These are phyloP conservation scores for Saccharomyces hybrid DNA, from an alignment of 1,139 yeast species.

Conservation along the genomic window DNA sequence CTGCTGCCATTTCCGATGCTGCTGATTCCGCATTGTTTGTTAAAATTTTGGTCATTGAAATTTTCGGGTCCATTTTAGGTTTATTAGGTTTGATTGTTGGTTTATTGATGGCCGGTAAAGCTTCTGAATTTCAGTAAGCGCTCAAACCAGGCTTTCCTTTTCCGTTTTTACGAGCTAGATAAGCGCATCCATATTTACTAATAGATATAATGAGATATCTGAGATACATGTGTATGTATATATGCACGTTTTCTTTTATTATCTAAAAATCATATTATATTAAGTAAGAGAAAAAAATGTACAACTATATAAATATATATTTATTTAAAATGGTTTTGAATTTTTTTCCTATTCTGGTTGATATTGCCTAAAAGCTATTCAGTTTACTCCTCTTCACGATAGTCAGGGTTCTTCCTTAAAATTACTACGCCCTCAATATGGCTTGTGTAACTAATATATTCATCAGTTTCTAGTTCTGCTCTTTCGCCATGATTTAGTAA, in stretches of 20 bases:
- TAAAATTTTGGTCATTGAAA: conserved; percentile 91
- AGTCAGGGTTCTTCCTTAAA: conserved; percentile 82
- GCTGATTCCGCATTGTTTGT: conserved; percentile 94
- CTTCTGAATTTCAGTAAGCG: conserved; percentile 56
- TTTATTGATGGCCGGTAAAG: conserved; percentile 92
- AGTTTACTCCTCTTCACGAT: conserved; percentile 58
- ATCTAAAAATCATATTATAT: background rate
- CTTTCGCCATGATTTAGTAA: conserved; percentile 88
- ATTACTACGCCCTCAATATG: conserved; percentile 91
- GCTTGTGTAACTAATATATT: conserved; percentile 74
- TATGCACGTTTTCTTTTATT: background rate
- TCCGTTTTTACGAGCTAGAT: background rate
- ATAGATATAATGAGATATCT: background rate
- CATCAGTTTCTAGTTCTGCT: conserved; percentile 88
- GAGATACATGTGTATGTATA: background rate
- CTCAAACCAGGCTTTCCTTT: background rate
- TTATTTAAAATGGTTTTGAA: background rate
- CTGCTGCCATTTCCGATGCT: conserved; percentile 97
- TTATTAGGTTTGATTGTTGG: conserved; percentile 93
- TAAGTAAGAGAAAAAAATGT: background rate
- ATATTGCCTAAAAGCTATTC: conserved; percentile 11
- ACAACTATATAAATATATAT: background rate
- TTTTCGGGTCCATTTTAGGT: conserved; percentile 93
- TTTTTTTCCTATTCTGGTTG: background rate
- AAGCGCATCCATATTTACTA: background rate